Evolutionary conservation across 495 filamentous ascomycete species (phyloP).

Genomic region (Xylaria longipes): DNA sequence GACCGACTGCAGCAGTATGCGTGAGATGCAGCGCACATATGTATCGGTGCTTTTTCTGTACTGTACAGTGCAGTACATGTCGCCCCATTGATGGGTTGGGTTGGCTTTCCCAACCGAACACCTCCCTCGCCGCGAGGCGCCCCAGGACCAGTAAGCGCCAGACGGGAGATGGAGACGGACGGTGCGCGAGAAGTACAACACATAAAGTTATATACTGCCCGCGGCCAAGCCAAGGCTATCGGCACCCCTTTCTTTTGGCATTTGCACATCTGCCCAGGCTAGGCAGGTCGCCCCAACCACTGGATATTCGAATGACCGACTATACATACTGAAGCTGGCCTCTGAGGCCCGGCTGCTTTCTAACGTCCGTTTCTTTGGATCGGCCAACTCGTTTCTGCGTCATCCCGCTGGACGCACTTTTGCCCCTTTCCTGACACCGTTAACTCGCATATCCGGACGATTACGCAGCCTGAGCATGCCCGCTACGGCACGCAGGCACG

Average conservation of each 20-base stretch:
- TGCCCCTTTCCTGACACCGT: background rate
- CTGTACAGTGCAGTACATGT: slow-evolving; percentile 1
- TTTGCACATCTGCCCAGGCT: slow-evolving; percentile 7
- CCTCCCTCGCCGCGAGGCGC: background rate
- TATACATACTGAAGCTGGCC: slow-evolving; percentile 13
- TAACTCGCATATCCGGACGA: background rate
- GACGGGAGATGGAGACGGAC: slow-evolving; percentile 6
- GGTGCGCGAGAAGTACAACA: slow-evolving; percentile 18
- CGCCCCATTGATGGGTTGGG: slow-evolving; percentile 22
- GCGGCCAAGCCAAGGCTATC: slow-evolving; percentile 18
- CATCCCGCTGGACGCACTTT: slow-evolving; percentile 14
- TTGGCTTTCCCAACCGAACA: slow-evolving; percentile 17
- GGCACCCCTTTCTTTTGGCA: slow-evolving; percentile 14
- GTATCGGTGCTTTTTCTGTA: slow-evolving; percentile 17
- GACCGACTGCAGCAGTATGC: slow-evolving; percentile 32
- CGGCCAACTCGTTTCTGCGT: slow-evolving; percentile 3
- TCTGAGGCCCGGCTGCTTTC: background rate
- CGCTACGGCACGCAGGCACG: background rate
- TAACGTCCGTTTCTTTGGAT: background rate
- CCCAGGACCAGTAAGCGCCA: slow-evolving; percentile 16
- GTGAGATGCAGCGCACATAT: slow-evolving; percentile 46
- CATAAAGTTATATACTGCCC: slow-evolving; percentile 19
- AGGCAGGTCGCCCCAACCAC: slow-evolving; percentile 19
- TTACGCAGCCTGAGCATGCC: background rate
- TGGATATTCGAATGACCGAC: slow-evolving; percentile 3